Percentiles rank a stretch among this genome's conserved stretches.
Conservation (phyloP, 2,329 filamentous ascomycete species). For the Xylaria sp. region DNA sequence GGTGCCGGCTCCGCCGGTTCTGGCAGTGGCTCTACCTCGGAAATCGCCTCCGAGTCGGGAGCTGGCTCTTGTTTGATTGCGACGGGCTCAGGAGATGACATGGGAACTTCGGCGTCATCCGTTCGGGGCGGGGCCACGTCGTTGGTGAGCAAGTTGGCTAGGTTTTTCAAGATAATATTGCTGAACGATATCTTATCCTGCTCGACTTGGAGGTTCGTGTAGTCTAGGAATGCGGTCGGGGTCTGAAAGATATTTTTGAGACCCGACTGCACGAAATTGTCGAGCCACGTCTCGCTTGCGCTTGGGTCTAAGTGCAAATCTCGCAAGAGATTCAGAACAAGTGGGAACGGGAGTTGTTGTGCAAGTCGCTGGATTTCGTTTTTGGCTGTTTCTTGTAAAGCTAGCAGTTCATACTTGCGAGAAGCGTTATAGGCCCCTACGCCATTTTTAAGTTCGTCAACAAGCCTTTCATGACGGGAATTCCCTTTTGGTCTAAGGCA, state of each 20-base stretch:
- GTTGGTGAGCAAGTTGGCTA: conserved; percentile 30
- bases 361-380: conserved; percentile 41
- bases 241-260: conserved; percentile 26
- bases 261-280: conserved; percentile 30
- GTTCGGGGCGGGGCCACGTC: background rate
- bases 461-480: conserved; percentile 27
- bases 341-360: conserved; percentile 31
- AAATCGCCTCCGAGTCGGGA: background rate
- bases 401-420: conserved; percentile 34
- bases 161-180: conserved; percentile 34
- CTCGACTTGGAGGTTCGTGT: conserved; percentile 22
- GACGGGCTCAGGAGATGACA: conserved; percentile 5
- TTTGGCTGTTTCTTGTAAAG: conserved; percentile 36
- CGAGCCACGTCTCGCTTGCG: conserved; percentile 33
- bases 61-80: conserved; percentile 14
- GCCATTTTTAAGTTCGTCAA: conserved; percentile 39
- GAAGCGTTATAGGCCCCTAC: conserved; percentile 38
- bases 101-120: conserved; percentile 1
- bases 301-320: conserved; percentile 19
- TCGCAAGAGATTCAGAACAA: conserved; percentile 33
- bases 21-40: background rate
- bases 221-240: conserved; percentile 33
- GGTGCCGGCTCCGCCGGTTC: conserved; percentile 1
- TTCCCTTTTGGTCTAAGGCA: conserved; percentile 39
- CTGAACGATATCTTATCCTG: conserved; percentile 30